Evolutionary conservation across 805 yeast species (phyloP), one percentile per base, ranked within the genome.

Genomic region (Monosporozyma siamensis): DNA sequence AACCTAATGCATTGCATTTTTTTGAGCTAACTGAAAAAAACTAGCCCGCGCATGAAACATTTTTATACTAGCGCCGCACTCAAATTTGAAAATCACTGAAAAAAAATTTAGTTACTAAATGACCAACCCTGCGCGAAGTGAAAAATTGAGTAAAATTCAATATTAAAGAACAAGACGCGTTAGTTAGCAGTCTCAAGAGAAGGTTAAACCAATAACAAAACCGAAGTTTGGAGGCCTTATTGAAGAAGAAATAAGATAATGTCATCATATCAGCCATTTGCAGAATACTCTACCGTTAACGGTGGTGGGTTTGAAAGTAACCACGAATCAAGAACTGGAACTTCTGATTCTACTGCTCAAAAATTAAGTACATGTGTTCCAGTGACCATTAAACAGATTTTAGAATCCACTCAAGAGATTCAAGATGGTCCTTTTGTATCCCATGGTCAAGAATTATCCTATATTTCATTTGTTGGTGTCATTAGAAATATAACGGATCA

Each of bases 311-410:
- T 57, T 41, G 63, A 55, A 10, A 48, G 44, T 38, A 40, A 54
- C 7, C n/a, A 12, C 35, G 59, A 55, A 11, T 49, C 56, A 11
- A 52, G 61, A 38, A 52, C 56, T 4, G 44, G 44, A 15, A 43
- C 59, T 3, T 38, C 48, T 20, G 60, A 56, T 9, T 50, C 55
- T 4, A 45, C 43, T n/a, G 37, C 48, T 4, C 40, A 42, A 15
- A 47, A 56, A 20, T 32, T 47, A 8, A 56, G 58, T 51, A 63
- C 68, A 9, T 53, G 75, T 18, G 73, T 72, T 1, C 89, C 94
- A 2, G 87, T 82, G 10, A 82, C 94, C 1, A 77, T 83, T 52
- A 82, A 81, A 55, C 84, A 80, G 59, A 70, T 83, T 45, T 67
- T 72, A 45, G 85, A 80, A 41, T 72, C 83, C 4, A 66, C 70